Percentiles rank a stretch among this genome's conserved stretches.
Evolutionary conservation across 306 rosid genomes (phyloP).

Genomic region (Hippophae tibetana): DNA sequence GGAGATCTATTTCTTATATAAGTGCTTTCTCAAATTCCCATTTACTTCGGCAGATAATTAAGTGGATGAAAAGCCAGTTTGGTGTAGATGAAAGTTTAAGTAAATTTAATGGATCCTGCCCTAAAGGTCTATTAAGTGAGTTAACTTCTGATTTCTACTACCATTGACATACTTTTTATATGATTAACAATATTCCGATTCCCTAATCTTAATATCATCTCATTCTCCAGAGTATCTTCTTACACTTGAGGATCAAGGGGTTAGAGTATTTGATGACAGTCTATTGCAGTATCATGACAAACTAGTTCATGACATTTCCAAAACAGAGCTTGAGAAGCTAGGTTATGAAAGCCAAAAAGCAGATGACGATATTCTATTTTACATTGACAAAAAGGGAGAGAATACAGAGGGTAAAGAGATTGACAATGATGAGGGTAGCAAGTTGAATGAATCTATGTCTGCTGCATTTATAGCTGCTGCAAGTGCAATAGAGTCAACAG

Average conservation of each 20-base stretch:
- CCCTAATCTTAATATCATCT: constrained; percentile 7
- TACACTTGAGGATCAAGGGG: constrained; percentile 53
- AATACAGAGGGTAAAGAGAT: no score
- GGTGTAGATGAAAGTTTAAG: constrained; percentile 32
- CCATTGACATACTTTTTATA: no score
- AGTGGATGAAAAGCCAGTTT: constrained; percentile 34
- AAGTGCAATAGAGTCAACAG: no score
- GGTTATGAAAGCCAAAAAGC: no score
- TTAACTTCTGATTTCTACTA: not conserved
- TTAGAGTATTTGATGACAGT: constrained; percentile 49
- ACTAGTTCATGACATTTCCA: no score
- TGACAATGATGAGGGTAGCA: no score
- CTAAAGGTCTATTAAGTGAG: constrained; percentile 51
- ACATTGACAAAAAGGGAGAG: no score
- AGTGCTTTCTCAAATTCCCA: constrained; percentile 53
- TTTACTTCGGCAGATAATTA: constrained; percentile 39
- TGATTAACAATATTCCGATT: not conserved
- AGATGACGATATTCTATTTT: no score
- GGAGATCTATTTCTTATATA: constrained; percentile 41
- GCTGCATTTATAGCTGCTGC: no score
- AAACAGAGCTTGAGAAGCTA: no score
- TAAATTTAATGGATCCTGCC: constrained; percentile 37
- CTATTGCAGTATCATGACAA: no score
- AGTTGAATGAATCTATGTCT: no score
- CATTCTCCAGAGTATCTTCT: constrained; percentile 53